Evolutionary conservation across 768 basidiomycete species (phyloP).

Genomic region (Porphyrellus cyaneotinctus): DNA sequence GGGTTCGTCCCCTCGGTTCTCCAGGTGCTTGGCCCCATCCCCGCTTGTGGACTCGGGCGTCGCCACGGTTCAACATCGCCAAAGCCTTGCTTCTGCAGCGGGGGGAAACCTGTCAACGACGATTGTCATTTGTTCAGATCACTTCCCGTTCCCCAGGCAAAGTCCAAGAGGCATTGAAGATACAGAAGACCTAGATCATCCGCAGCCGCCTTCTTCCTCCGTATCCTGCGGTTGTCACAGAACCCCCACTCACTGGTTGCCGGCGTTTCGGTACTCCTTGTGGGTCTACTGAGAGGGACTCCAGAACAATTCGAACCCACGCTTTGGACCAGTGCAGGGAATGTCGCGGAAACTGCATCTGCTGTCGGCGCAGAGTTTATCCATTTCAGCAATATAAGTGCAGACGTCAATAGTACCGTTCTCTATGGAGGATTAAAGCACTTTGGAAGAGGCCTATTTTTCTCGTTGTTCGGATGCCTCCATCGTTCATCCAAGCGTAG

Average conservation of each 20-base stretch:
- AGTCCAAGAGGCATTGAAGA: constrained; percentile 33
- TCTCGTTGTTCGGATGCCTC: constrained; percentile 47
- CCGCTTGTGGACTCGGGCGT: neutral
- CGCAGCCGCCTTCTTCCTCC: constrained; percentile 38
- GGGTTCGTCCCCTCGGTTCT: constrained; percentile 36
- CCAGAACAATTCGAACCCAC: constrained; percentile 53
- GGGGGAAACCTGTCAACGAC: constrained; percentile 19
- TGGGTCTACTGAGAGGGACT: constrained; percentile 62
- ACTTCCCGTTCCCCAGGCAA: constrained; percentile 55
- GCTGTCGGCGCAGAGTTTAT: constrained; percentile 53
- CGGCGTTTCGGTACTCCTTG: constrained; percentile 58
- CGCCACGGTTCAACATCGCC: constrained; percentile 58
- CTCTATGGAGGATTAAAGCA: constrained; percentile 62
- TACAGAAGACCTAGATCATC: constrained; percentile 31
- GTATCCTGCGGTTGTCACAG: constrained; percentile 51
- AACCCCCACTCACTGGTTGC: constrained; percentile 38
- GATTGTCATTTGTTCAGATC: constrained; percentile 42
- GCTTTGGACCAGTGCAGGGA: constrained; percentile 63
- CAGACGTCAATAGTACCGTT: constrained; percentile 52
- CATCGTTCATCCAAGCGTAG: constrained; percentile 68
- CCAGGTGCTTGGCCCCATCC: constrained; percentile 2
- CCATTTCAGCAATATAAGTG: constrained; percentile 74
- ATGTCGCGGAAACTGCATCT: constrained; percentile 54
- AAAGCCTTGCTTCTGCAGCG: constrained; percentile 40
- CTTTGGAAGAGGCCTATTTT: constrained; percentile 56